Evolutionary conservation across 352 stramenopile genomes (phyloP), one percentile per base, ranked within the genome.

Genomic region (Phytophthora syringae): DNA sequence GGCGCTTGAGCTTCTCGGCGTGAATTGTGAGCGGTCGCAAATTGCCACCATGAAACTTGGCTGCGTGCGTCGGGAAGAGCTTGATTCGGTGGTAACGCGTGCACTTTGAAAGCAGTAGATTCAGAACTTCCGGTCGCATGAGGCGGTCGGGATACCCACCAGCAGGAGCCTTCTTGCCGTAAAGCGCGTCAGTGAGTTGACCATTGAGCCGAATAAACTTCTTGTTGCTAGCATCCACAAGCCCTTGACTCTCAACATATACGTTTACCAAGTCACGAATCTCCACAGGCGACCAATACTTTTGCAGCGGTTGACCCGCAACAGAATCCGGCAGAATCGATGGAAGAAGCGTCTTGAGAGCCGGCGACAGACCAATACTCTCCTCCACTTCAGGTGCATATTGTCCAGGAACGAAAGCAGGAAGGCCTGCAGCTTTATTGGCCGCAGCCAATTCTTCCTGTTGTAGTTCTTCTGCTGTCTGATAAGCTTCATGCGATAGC

Each of bases 121-220:
- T 67, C 28, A 86, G 60, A 30, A 92, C 51, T 18, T 93, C 85
- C 2, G 82, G 77, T 2, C 84, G 80, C 7, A 79, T 28, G 48
- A 94, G 67, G 5, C 79, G 78, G 2, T 86, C 67, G 1, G 82
- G 82, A 37, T 94, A 94, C 13, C 81, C 84, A 36, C 79, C 77
- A 0, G 63, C 51, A 36, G 80, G 84, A 11, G 57, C 51, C 57
- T 93, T 89, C 63, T 90, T 91, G 22, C 82, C 79, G 44, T 83
- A 95, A 11, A 95, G 55, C 1, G 83, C 83, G 56, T 95, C 87
- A 0, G 82, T 93, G 9, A 95, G 67, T 3, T 70, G 59, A 6
- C 67, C 81, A 30, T 95, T 82, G 7, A 95, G 60, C 13, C 70
- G 72, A 27, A 93, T 77, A 45, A 84, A 91, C 54, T 90, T 89